A percentile compares a stretch with the other conserved stretches of the same genome.
Evolutionary conservation across 2,329 filamentous ascomycete genomes (phyloP).

Genomic region (Fusarium siculi): DNA sequence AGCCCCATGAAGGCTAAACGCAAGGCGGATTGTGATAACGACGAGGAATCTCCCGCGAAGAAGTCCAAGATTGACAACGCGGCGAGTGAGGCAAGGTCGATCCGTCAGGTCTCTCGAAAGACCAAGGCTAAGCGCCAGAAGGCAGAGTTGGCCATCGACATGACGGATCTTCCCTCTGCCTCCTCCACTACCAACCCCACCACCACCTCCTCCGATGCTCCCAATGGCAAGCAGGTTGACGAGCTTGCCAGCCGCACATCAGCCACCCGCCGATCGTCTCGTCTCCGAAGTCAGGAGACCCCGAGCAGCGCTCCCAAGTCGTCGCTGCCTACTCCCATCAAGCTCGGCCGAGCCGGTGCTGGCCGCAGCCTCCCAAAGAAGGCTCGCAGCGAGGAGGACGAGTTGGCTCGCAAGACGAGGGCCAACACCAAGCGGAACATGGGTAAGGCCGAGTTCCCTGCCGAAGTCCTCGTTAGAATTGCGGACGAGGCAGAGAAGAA

Average conservation of each 20-base stretch:
- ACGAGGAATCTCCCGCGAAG: conserved; percentile 36
- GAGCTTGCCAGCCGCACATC: conserved; percentile 22
- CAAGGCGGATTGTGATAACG: conserved; percentile 42
- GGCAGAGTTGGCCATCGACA: conserved; percentile 21
- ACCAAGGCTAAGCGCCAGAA: conserved; percentile 29
- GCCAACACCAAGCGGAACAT: conserved; percentile 51
- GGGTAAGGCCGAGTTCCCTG: conserved; percentile 50
- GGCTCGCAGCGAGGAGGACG: conserved; percentile 46
- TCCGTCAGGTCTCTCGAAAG: not conserved
- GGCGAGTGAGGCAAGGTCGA: conserved; percentile 1
- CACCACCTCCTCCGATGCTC: not conserved
- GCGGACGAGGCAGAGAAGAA: conserved; percentile 37
- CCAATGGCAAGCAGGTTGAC: conserved; percentile 17
- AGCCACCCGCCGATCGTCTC: conserved; percentile 47
- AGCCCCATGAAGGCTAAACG: conserved; percentile 49
- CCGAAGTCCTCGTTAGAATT: conserved; percentile 48
- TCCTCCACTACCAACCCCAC: not conserved
- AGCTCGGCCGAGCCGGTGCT: conserved; percentile 42
- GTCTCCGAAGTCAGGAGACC: conserved; percentile 43
- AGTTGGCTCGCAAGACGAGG: conserved; percentile 48
- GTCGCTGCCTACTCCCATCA: conserved; percentile 50
- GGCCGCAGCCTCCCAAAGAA: conserved; percentile 41
- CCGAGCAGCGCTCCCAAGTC: conserved; percentile 41
- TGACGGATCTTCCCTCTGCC: conserved; percentile 19
- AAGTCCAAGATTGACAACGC: conserved; percentile 15